Evolutionary conservation across 345 rosid genomes (phyloP), one percentile per base, ranked within the genome.

Genomic region (Erodium maritimum): DNA sequence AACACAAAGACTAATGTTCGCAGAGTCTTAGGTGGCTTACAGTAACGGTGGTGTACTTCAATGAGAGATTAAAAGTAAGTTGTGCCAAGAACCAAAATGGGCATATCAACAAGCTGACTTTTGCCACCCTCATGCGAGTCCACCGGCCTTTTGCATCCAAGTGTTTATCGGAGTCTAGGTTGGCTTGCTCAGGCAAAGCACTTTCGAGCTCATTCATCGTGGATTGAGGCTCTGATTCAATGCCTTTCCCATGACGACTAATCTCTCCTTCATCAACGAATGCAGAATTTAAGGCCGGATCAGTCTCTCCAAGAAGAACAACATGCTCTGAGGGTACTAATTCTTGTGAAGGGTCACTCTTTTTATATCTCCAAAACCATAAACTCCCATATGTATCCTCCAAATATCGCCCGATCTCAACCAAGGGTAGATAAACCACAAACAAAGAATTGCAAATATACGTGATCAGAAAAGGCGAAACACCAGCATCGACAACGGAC

Each of bases 51-150:
- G 98, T 88, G 68, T 88, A 88, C 77, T 91, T 88, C 67, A 91
- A 70, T 12, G 98, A 91, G 56, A 91, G 78, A 71, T 91, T 88
- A 67, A 91, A 91, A 56, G 88, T 75, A 67, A 91, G 81, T 75
- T 88, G 96, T 0, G 98, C 98, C 46, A 88, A 62, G 68, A 91
- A 91, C 98, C 98, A 91, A 79, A 86, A 86, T 14, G 95, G 98
- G 74, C 93, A 84, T 50, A 91, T 75, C 52, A 76, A 23, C 69
- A 91, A 76, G 67, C 99, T 93, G 61, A 77, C 93, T 74, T 81
- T 83, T 1, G 96, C 95, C 60, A 93, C 83, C 62, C 94, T 80
- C 70, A 72, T 61, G 2, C 88, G 82, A 0, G 95, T 93, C 99
- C 98, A 91, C 52, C 94, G 78, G 20, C 99, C 93, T 62, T 81